Base-by-base conservation (phyloP, 2,329 filamentous ascomycete genomes). In the Fusarium sororula region DNA sequence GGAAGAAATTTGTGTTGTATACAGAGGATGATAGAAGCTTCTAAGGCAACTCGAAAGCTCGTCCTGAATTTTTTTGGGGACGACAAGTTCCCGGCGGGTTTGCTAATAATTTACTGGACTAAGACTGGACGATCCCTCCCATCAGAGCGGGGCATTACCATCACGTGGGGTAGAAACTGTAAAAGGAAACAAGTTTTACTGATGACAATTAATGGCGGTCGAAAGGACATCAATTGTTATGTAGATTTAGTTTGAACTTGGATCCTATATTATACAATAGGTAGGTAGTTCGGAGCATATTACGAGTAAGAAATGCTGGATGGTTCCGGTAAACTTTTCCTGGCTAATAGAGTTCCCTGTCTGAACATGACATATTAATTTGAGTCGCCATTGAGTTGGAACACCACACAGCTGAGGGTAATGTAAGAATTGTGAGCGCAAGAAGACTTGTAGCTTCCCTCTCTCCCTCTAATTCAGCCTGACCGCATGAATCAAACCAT, bases 11-110 rank as follows among this genome's bases (percentile, higher is more conserved):
- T 56, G 56, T 70, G 57, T 69, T 74, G 48, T 75, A 70, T 51
- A 71, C 39, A 48, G 67, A 67, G 73, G 63, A 69, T 69, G 77
- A 67, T 68, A 62, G 68, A 76, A 66, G 74, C 68, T 78, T 74
- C 75, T 35, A 64, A 51, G 70, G 68, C 45, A 71, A 24, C 22
- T 51, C 45, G 28, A 59, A 66, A 67, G 70, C 70, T 67, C 53
- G 59, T 74, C 72, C 57, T 37, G 68, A 77, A 75, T 66, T 77
- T 75, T 75, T 79, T 79, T 78, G 59, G 75, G 61, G 41, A 53
- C 69, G 41, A 54, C 66, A 59, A 69, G 51, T 62, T 59, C 45
- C 66, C 65, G 48, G 68, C 66, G n/a, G 58, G 32, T 38, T 66
- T 38, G 60, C 57, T 75, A 74, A 62, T 55, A 70, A 72, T 72